phyloP scores from a whole-genome alignment of 805 yeast species.

The Wickerhamia fluorescens region DNA sequence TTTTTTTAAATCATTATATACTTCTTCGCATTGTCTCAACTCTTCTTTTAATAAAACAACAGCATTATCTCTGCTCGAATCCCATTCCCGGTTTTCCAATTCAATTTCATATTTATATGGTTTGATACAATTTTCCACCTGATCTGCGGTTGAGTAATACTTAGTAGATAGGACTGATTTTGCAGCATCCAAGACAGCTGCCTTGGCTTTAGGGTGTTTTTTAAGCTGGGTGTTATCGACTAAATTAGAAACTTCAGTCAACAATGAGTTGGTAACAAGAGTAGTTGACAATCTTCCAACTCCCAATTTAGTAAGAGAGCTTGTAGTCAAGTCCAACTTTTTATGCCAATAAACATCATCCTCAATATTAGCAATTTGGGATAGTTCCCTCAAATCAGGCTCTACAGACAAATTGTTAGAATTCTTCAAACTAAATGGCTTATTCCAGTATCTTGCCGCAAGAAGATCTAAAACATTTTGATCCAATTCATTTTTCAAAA shows the following conservation, averaged over 20 bases:
- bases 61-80: slow-evolving; percentile 70
- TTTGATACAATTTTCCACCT: slow-evolving; percentile 95
- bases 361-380: slow-evolving; percentile 39
- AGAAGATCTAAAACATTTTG: slow-evolving; percentile 81
- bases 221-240: slow-evolving; percentile 68
- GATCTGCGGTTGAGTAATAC: slow-evolving; percentile 91
- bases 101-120: slow-evolving; percentile 98
- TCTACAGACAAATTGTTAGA: slow-evolving; percentile 22
- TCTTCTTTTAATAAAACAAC: slow-evolving; percentile 73
- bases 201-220: slow-evolving; percentile 80
- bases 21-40: slow-evolving; percentile 67
- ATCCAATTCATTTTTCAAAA: slow-evolving; percentile 78
- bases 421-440: slow-evolving; percentile 31
- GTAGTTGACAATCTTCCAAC: slow-evolving; percentile 86
- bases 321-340: slow-evolving; percentile 76
- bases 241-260: slow-evolving; percentile 70
- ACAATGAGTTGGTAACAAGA: slow-evolving; percentile 70
- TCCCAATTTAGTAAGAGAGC: slow-evolving; percentile 84
- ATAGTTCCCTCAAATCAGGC: slow-evolving; percentile 49
- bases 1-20: slow-evolving; percentile 51
- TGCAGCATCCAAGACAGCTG: slow-evolving; percentile 81
- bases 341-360: slow-evolving; percentile 84
- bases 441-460: slow-evolving; percentile 91
- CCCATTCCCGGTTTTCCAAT: slow-evolving; percentile 94
- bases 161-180: slow-evolving; percentile 67